These are phyloP conservation scores for Microsporum ferrugineum DNA, from an alignment of 2,329 filamentous ascomycete genomes.

Conservation along the genomic window DNA sequence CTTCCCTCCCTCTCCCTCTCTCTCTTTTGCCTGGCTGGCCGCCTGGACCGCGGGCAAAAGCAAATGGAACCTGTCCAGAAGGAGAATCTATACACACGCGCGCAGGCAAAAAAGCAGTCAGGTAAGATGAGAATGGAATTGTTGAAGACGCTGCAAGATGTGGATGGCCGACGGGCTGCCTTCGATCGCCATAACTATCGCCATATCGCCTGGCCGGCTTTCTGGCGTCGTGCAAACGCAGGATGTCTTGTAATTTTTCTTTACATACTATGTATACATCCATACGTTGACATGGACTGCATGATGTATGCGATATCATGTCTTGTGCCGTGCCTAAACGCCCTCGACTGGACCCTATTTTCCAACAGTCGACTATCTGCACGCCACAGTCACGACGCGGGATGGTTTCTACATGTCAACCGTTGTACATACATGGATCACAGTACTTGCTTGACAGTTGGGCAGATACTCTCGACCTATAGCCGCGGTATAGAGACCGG, in stretches of 20 bases:
- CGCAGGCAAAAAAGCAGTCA: not conserved
- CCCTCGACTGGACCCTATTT: not conserved
- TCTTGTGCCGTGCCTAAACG: constrained; percentile 3
- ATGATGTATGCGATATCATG: not conserved
- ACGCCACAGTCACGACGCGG: not conserved
- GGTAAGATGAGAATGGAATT: not conserved
- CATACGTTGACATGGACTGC: not conserved
- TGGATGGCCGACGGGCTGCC: not conserved
- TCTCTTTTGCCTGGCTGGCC: not conserved
- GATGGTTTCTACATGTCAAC: not conserved
- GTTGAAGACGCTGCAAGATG: not conserved
- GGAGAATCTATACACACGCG: not conserved
- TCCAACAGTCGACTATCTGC: not conserved
- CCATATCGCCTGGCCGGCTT: not conserved
- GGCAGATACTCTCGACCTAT: too few relatives aligned
- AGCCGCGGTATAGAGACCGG: not conserved
- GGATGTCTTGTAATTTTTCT: too few relatives aligned
- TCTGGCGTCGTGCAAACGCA: not conserved
- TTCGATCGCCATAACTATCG: not conserved
- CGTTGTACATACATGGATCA: not conserved
- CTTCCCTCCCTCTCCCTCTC: not conserved
- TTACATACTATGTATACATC: too few relatives aligned
- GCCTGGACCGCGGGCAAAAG: not conserved
- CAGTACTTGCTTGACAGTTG: too few relatives aligned
- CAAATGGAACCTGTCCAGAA: not conserved